phyloP scores from a whole-genome alignment of 768 basidiomycete species.

The Boletus vinaceobasis region DNA sequence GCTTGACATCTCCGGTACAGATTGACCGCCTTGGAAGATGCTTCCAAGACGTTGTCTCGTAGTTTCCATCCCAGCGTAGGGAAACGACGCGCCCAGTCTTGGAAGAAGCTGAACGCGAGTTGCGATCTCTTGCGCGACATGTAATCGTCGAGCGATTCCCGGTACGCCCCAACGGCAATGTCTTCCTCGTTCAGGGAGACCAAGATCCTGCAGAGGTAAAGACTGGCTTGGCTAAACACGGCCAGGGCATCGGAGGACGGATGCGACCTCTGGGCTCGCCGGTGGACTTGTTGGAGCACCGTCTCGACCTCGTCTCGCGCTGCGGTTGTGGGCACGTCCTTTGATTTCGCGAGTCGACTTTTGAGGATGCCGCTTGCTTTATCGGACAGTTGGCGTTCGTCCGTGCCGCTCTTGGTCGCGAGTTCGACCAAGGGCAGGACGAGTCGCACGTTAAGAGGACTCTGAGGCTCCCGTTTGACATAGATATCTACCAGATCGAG shows the following conservation, averaged over 20 bases:
- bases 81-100: constrained; percentile 69
- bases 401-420: constrained; percentile 57
- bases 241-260: constrained; percentile 59
- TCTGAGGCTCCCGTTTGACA: constrained; percentile 74
- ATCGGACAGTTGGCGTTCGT: constrained; percentile 86
- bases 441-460: constrained; percentile 59
- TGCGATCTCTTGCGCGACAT: constrained; percentile 76
- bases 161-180: constrained; percentile 53
- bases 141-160: constrained; percentile 68
- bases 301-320: constrained; percentile 34
- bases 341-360: constrained; percentile 68
- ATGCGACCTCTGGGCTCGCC: constrained; percentile 62
- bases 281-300: constrained; percentile 63
- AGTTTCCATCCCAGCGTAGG: constrained; percentile 64
- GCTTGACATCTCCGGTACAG: constrained; percentile 72
- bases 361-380: constrained; percentile 82
- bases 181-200: constrained; percentile 37
- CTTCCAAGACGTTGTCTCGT: constrained; percentile 54
- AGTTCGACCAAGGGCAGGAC: constrained; percentile 78
- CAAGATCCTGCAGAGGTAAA: constrained; percentile 63
- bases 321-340: constrained; percentile 51
- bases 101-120: constrained; percentile 71
- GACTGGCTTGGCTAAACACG: constrained; percentile 63
- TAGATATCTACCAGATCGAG: constrained; percentile 92
- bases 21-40: constrained; percentile 64